Base-by-base conservation (phyloP, 441 rosid species). In the Mallotus japonicus region DNA sequence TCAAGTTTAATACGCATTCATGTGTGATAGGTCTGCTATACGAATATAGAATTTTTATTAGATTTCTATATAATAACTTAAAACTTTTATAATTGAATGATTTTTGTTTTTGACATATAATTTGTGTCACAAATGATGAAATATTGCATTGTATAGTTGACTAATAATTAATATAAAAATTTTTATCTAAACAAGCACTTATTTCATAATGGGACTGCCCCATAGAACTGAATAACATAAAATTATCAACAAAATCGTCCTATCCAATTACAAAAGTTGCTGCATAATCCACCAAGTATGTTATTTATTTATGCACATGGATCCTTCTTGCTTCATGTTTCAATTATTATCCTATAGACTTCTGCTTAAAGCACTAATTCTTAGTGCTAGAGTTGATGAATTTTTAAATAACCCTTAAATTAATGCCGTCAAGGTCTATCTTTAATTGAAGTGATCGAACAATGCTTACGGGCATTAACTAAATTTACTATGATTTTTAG, bases 311-410 rank as follows among this genome's bases (percentile, higher is more conserved):
- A 28, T 28, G 32, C 32, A 28, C 3, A 28, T 14, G 0, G 17
- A 61, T 32, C 65, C 49, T 16, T 62, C 24, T 16, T 3, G 8
- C 7, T 37, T 28, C 32, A 28, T 28, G 32, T 28, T 28, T 28
- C 40, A 12, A 22, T 65, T 13, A 16, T 47, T 22, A 22, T 28
- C 32, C 9, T 5, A 49, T 49, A 2, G 56, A 22, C 40, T 24
- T 46, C 37, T 65, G 54, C 55, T 46, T 64, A 60, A 64, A 49
- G 56, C 69, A 47, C n/a, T 5, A 65, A 47, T 59, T 24, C 37
- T 22, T 24, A 59, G 64, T 32, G 64, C 46, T 28, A 28, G 32
- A 28, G 42, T 28, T 60, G 42, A 60, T 12, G 9, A 56, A 56
- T 56, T 42, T 12, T 51, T 3, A 51, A 16, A 12, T 14, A 51